Evolutionary conservation across 805 yeast genomes (phyloP).

Genomic region (Candida ascalaphidarum): DNA sequence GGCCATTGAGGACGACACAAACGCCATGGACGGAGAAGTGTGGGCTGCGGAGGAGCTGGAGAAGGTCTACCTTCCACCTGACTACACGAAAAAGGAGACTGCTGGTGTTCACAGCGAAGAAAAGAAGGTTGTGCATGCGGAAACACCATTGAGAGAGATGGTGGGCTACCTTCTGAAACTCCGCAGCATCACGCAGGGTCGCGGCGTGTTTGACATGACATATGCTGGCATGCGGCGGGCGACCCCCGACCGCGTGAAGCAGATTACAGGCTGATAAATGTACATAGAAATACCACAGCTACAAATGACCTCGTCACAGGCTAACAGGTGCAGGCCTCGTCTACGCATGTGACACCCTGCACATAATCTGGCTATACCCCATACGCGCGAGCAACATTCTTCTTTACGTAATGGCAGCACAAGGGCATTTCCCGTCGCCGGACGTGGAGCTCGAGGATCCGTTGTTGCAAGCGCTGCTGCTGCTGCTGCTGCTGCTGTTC

Average conservation of each 20-base stretch:
- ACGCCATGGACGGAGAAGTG: constrained; percentile 24
- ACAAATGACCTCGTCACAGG: too few species aligned
- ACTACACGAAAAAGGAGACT: constrained; percentile 43
- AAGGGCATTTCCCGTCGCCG: constrained; percentile 5
- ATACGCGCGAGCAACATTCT: too few species aligned
- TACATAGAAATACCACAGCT: too few species aligned
- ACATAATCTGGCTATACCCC: too few species aligned
- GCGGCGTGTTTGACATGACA: constrained; percentile 77
- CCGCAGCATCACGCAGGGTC: constrained; percentile 81
- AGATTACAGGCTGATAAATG: too few species aligned
- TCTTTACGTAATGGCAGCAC: too few species aligned
- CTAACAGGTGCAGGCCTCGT: too few species aligned
- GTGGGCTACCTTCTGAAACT: constrained; percentile 75
- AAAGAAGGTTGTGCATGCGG: constrained; percentile 61
- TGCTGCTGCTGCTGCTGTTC: constrained; percentile 31
- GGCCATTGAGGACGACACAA: constrained; percentile 60
- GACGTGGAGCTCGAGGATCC: constrained; percentile 3
- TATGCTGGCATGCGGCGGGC: constrained; percentile 68
- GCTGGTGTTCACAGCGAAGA: constrained; percentile 13
- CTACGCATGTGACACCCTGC: too few species aligned
- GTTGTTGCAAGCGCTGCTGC: constrained; percentile 14
- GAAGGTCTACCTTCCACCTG: constrained; percentile 65
- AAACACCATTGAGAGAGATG: constrained; percentile 84
- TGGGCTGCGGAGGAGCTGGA: constrained; percentile 54
- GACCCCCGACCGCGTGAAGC: too few species aligned